These are phyloP conservation scores for Colletotrichum phormii DNA, from an alignment of 2,329 filamentous ascomycete genomes.

Conservation along the genomic window DNA sequence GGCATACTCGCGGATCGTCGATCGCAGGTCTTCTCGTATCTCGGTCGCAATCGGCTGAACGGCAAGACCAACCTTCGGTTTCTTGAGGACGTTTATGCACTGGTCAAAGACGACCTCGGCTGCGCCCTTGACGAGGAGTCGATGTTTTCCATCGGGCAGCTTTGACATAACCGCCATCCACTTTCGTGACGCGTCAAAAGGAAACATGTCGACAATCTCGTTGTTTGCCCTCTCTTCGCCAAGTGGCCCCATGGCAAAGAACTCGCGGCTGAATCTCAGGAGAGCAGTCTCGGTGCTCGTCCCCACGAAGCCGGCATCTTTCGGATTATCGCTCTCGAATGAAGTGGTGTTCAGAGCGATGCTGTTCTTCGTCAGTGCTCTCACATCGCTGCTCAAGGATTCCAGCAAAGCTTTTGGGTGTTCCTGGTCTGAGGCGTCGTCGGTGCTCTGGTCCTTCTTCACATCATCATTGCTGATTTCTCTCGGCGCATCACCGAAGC, in stretches of 20 bases:
- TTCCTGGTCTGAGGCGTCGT: slow-evolving; percentile 43
- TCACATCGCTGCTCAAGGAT: slow-evolving; percentile 48
- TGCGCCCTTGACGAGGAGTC: slow-evolving; percentile 67
- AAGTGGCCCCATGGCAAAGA: slow-evolving; percentile 58
- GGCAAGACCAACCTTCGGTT: slow-evolving; percentile 52
- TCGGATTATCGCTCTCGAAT: slow-evolving; percentile 58
- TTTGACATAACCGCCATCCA: slow-evolving; percentile 68
- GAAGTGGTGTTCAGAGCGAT: slow-evolving; percentile 64
- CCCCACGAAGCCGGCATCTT: slow-evolving; percentile 57
- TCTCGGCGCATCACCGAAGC: slow-evolving; percentile 47
- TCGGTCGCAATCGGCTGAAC: slow-evolving; percentile 45
- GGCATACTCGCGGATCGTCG: slow-evolving; percentile 64
- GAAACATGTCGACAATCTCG: slow-evolving; percentile 60
- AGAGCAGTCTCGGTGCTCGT: slow-evolving; percentile 68
- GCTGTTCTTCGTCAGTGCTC: slow-evolving; percentile 51
- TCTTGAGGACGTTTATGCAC: slow-evolving; percentile 55
- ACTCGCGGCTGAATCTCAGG: slow-evolving; percentile 61
- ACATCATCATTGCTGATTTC: slow-evolving; percentile 32
- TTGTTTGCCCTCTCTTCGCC: slow-evolving; percentile 59
- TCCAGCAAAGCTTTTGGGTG: slow-evolving; percentile 33
- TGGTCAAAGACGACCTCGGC: slow-evolving; percentile 65
- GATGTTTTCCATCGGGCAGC: slow-evolving; percentile 57
- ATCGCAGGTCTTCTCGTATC: slow-evolving; percentile 46
- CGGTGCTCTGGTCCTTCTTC: slow-evolving; percentile 40
- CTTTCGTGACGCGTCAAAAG: slow-evolving; percentile 66